Base-by-base conservation (phyloP, 2,329 filamentous ascomycete genomes). In the Podosphaera fusca region DNA sequence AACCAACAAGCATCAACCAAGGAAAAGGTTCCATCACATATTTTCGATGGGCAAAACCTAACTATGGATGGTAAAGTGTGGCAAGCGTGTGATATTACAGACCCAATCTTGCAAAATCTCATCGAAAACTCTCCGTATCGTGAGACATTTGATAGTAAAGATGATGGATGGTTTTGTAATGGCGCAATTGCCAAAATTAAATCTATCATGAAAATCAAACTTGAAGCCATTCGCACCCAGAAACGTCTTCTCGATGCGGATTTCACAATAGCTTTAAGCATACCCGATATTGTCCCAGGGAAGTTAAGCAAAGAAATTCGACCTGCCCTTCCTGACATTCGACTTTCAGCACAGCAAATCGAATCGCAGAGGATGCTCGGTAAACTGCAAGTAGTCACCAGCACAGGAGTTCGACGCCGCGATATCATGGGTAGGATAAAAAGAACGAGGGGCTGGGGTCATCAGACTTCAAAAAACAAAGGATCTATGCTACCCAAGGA, bases 61-160 rank as follows among this genome's bases (percentile, higher is more conserved):
- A 79, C 80, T 14, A 77, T 79, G 1, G 88, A 95, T 64, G 88
- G 88, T 45, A 92, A 92, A 64, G 82, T 92, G 55, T 98, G 88
- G 84, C 92, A 96, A 72, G 78, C 94, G 33, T 94, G 88, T 70
- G 92, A 98, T 68, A 83, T 96, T 57, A 84, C 80, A 0, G 90
- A 96, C 64, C 85, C 87, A 0, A 66, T 89, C 0, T 73, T 96
- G 1, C 71, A 73, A 0, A 69, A 73, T 9, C 71, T 95, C 2
- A 74, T 95, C 45, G 75, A 81, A 29, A 77, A 79, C 0, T 73
- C 81, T 0, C 74, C 79, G 4, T 70, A 84, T 30, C 75, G 81
- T 3, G 66, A 71, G 0, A 70, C 72, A 8, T 85, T 79, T 68
- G 80, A 85, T 61, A 68, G 73, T 4, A 66, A 73, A 55, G 75